Conservation (phyloP, 1,139 yeast species). For the Magnusiomyces tetraspermus region DNA sequence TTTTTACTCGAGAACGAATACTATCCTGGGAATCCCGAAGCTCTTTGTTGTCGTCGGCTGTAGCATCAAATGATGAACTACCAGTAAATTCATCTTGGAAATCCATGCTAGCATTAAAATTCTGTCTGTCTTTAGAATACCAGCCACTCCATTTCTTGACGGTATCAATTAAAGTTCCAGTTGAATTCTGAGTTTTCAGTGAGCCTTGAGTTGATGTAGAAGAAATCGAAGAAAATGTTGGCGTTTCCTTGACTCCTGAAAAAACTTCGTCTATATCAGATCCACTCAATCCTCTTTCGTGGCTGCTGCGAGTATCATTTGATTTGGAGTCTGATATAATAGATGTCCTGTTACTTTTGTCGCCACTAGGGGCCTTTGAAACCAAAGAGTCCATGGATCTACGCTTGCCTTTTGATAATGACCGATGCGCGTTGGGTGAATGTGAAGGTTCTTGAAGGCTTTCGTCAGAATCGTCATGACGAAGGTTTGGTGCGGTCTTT, state of each 20-base stretch:
- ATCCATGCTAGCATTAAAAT: conserved; percentile 1
- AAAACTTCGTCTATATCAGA: not conserved
- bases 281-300: too few species aligned
- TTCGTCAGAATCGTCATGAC: not conserved
- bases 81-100: not conserved
- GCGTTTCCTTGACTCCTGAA: not conserved
- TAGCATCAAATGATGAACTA: not conserved
- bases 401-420: not conserved
- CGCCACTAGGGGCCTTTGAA: not conserved
- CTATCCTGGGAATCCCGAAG: not conserved
- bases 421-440: not conserved
- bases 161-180: conserved; percentile 20
- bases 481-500: conserved; percentile 11
- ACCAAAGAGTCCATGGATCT: conserved; percentile 1
- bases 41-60: not conserved
- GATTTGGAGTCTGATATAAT: not conserved
- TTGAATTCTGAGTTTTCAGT: not conserved
- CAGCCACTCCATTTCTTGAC: conserved; percentile 28
- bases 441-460: not conserved
- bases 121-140: conserved; percentile 23
- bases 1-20: not conserved
- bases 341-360: not conserved
- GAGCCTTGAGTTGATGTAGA: not conserved
- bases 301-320: too few species aligned
- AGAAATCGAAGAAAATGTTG: not conserved